Percentiles rank a stretch among this genome's conserved stretches.
These are phyloP conservation scores for Fonsecaea multimorphosa DNA, from an alignment of 2,329 filamentous ascomycete species.

Conservation along the genomic window DNA sequence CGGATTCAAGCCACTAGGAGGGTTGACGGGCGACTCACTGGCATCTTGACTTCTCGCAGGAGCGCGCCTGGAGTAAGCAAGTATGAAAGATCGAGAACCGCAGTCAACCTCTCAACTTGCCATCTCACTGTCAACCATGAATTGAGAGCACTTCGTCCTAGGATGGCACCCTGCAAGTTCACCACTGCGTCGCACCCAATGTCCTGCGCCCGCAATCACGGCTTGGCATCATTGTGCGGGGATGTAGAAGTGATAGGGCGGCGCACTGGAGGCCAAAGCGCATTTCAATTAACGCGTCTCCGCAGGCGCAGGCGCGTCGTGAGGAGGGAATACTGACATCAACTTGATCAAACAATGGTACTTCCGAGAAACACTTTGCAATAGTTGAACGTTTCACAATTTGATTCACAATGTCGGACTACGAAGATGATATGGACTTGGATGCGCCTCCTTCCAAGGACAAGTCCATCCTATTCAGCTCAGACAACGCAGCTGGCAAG, in stretches of 20 bases:
- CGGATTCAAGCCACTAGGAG: background rate
- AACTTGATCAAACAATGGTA: background rate
- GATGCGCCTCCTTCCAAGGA: conserved; percentile 61
- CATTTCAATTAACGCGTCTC: conserved; percentile 25
- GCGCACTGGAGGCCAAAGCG: background rate
- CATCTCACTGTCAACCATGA: background rate
- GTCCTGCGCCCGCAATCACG: conserved; percentile 1
- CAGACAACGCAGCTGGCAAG: conserved; percentile 72
- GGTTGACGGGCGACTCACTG: conserved; percentile 13
- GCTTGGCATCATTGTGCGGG: background rate
- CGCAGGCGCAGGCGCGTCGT: conserved; percentile 9
- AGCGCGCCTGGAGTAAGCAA: background rate
- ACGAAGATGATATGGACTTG: conserved; percentile 72
- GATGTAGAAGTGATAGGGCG: background rate
- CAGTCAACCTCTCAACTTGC: background rate
- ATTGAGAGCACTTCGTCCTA: background rate
- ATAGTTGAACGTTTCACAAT: background rate
- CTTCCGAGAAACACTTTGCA: background rate
- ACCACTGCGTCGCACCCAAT: background rate
- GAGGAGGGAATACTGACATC: background rate
- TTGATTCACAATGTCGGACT: conserved; percentile 57
- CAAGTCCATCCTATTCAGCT: conserved; percentile 70
- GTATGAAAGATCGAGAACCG: background rate
- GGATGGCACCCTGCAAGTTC: background rate
- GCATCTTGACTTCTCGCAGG: conserved; percentile 14